Base-by-base conservation (phyloP, 306 rosid genomes). In the Cicer pinnatifidum region DNA sequence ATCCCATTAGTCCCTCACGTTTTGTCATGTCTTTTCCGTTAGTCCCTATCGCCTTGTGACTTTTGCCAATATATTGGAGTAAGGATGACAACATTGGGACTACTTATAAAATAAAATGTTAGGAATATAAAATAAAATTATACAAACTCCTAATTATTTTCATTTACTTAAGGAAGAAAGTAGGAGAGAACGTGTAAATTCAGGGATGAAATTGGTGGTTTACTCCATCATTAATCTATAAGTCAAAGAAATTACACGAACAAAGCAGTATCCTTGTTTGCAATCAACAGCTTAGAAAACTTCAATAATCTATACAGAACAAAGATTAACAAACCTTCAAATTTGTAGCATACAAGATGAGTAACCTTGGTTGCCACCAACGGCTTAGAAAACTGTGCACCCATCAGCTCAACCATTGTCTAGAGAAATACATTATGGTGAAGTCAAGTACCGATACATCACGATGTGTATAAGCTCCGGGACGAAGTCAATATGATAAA, bases 271-370 rank as follows among this genome's bases (percentile, higher is more conserved):
- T 3, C 35, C 35, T 28, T 28, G 35, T 28, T 28, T 28, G 35
- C 35, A 5, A 28, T 3, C 35, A 28, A 28, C 35, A 3, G 35
- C 35, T 28, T 28, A 28, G 35, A 28, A 28, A 28, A 28, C 35
- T 28, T 28, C 35, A 28, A 28, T 28, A 28, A 3, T 28, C 35
- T 28, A 28, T 28, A 28, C 35, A 28, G 43, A 50, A 65, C 1
- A 44, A 61, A 52, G 8, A 67, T 38, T 7, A 38, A 62, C 94
- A 58, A 78, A 94, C 97, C 98, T 80, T 94, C 98, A 81, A 89
- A 91, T 82, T 91, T 94, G 85, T 89, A 91, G 89, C 98, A 91
- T 81, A 94, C 64, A 73, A 94, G 97, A 86, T 94, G 98, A 71
- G 97, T 94, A 76, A 88, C 88, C 81, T 82, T 88, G 91, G 78